These are phyloP conservation scores for Echites panduratus DNA, from an alignment of 257 asterid species.

Conservation along the genomic window DNA sequence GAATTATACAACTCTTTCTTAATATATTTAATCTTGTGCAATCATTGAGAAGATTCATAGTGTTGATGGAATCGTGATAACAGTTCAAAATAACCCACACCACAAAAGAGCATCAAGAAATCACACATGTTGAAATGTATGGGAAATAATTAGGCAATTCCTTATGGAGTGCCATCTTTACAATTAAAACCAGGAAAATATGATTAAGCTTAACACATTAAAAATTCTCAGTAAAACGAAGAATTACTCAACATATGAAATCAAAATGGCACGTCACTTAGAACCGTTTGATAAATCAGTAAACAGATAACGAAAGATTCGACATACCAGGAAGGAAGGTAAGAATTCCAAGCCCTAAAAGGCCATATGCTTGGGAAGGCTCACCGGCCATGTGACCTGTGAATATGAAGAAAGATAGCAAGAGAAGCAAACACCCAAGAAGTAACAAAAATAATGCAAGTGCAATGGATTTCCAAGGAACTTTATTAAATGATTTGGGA, in stretches of 20 bases:
- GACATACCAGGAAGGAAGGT: slow-evolving; percentile 74
- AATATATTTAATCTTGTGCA: neutral
- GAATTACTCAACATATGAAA: neutral
- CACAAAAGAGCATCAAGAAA: neutral
- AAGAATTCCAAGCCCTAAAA: slow-evolving; percentile 72
- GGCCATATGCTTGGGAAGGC: slow-evolving; percentile 72
- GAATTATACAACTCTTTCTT: neutral
- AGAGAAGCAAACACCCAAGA: slow-evolving; percentile 80
- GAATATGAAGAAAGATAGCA: slow-evolving; percentile 67
- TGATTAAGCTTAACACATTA: neutral
- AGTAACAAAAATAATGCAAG: slow-evolving; percentile 75
- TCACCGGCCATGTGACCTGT: slow-evolving; percentile 95
- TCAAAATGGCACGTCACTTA: neutral
- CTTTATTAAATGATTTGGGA: slow-evolving; percentile 52
- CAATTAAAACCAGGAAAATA: neutral
- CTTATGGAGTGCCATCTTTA: neutral
- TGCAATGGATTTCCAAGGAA: slow-evolving; percentile 87
- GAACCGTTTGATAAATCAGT: neutral
- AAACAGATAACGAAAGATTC: neutral
- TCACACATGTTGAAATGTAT: neutral
- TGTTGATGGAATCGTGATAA: neutral
- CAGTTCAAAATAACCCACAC: neutral
- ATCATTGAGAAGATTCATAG: neutral
- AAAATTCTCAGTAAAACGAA: neutral
- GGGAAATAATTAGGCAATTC: neutral